Evolutionary conservation across 306 rosid genomes (phyloP), one percentile per base, ranked within the genome.

Genomic region (Morella rubra): DNA sequence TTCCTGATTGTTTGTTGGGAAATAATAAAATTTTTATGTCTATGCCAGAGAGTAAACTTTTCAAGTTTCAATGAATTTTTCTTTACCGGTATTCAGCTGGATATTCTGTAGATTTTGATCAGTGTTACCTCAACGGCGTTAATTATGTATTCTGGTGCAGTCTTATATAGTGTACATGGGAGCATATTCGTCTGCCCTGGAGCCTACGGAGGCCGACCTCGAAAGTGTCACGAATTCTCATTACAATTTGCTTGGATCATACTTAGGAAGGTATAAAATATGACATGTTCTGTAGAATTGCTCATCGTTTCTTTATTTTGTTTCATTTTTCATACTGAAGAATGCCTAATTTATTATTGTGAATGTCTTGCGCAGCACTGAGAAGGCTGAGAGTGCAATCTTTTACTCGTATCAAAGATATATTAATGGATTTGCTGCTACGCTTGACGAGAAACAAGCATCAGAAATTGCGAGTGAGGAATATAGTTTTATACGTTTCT

Each of bases 351-450:
- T 79, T 42, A 32, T 51, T 7, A 14, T 12, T 69, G 55, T n/a
- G 3, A 15, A 51, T 45, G 16, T 76, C 22, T 18, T 62, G 16
- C 14, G 12, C 78, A 93, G 96, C 80, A 5, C 54, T 0, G 79
- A 86, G 15, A 80, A 74, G 70, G 93, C 94, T 12, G 73, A 81
- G 49, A 84, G 86, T 0, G 76, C 95, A 19, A 85, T 93, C 1
- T 81, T 89, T 53, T 91, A 93, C 77, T 91, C 98, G 4, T 93
- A 93, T 37, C 86, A 41, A 8, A 79, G 75, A 72, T 10, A 82
- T 16, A 86, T 93, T 40, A 93, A 93, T 70, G 98, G 96, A 4
- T 93, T 93, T 51, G 98, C 98, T 1, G 98, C 96, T 16, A 13
- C 85, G 8, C 87, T 93, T 50, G 86, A 89, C 1, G 93, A 91